Percentiles rank a stretch among this genome's conserved stretches.
Evolutionary conservation across 106 monocot species (phyloP).

Genomic region (Dioscorea alata): DNA sequence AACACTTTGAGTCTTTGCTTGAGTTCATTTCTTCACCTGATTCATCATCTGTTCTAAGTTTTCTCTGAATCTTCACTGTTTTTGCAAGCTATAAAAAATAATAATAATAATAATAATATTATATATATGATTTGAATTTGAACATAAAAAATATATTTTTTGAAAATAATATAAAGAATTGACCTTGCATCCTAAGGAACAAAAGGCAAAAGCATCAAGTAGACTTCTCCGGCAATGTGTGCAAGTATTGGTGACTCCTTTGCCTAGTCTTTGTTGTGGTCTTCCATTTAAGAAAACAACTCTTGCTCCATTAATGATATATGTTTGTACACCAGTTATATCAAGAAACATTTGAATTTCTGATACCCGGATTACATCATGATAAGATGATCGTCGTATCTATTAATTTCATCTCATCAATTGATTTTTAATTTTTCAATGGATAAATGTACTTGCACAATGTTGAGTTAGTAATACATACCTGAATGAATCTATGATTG

Average conservation of each 20-base stretch:
- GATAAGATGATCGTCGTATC: constrained; percentile 26
- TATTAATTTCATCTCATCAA: background rate
- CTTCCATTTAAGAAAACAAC: constrained; percentile 24
- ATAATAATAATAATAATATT: background rate
- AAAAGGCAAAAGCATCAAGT: constrained; percentile 11
- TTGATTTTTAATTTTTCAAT: background rate
- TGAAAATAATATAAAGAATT: background rate
- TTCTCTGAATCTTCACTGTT: background rate
- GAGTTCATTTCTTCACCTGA: background rate
- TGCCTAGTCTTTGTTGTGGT: constrained; percentile 6
- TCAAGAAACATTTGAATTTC: constrained; percentile 28
- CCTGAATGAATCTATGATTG: constrained; percentile 15
- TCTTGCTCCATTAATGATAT: constrained; percentile 20
- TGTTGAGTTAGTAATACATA: background rate
- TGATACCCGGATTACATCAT: constrained; percentile 20
- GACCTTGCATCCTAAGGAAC: constrained; percentile 32
- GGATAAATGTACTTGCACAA: no score
- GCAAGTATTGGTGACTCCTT: constrained; percentile 8
- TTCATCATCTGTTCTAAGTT: background rate
- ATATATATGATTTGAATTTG: no score
- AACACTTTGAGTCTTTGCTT: background rate
- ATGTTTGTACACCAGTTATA: constrained; percentile 23
- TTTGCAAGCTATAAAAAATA: background rate
- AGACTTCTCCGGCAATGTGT: constrained; percentile 11
- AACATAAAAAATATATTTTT: background rate